Conservation (phyloP, 2,329 filamentous ascomycete genomes). For the Byssoonygena ceratinophila region DNA sequence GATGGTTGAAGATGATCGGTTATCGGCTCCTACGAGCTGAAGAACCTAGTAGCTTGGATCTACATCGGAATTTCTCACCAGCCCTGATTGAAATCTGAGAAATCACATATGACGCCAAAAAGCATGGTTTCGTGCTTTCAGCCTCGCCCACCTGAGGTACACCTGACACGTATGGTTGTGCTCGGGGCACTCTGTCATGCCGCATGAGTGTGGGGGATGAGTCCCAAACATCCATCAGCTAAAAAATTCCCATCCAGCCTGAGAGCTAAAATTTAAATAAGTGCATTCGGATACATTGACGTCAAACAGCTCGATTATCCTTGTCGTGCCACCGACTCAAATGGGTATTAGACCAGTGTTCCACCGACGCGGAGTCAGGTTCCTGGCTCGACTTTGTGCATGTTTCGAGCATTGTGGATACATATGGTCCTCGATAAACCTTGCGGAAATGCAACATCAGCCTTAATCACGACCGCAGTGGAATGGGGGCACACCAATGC, state of each 20-base stretch:
- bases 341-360: neutral
- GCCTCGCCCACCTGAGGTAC: neutral
- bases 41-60: neutral
- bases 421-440: neutral
- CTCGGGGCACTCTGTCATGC: neutral
- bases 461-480: slow-evolving; percentile 5
- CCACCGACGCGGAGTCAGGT: neutral
- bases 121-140: neutral
- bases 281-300: no score
- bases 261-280: no score
- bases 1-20: neutral
- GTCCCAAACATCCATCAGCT: no score
- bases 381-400: neutral
- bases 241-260: neutral
- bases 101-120: neutral
- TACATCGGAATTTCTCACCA: neutral
- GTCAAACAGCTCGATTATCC: neutral
- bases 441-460: slow-evolving; percentile 1
- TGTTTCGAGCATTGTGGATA: neutral
- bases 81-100: neutral
- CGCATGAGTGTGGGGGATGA: no score
- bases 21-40: neutral
- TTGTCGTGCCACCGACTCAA: neutral
- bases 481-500: neutral
- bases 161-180: neutral